Evolutionary conservation across 306 rosid species (phyloP), one percentile per base, ranked within the genome.

Genomic region (Castanopsis chinensis): DNA sequence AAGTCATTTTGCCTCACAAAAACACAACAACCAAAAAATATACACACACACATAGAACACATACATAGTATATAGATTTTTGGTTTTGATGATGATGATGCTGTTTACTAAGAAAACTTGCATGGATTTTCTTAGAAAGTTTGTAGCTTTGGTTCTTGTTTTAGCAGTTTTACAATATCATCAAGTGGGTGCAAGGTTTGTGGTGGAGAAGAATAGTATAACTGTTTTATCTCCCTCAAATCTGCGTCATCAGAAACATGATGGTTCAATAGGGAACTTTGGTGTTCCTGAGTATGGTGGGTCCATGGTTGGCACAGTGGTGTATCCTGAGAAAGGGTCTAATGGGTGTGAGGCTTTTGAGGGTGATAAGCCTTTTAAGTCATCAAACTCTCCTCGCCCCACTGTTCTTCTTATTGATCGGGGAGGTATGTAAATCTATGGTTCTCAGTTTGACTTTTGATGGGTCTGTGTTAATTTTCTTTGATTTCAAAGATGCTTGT

Each of bases 281-380:
- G 99, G 99, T n/a, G 59, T 93, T 59, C 99, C 99, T 0, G 90
- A 92, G 63, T 95, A 95, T 71, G 99, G 99, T 56, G 99, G 97
- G 1, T 95, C 71, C 75, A 71, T 95, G 6, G 79, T 90, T 10
- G 99, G 99, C 13, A 81, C 91, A 17, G 87, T 93, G 17, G 80
- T 86, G 33, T 91, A 95, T 82, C 96, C 99, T 1, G 83, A 80
- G 0, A 85, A 82, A 79, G 88, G 74, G 3, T 37, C 92, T 52
- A 67, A 35, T 30, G 99, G 89, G 0, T 95, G 99, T 33, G 49
- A 83, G 19, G 87, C 85, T 20, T 95, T 92, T 65, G 90, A 90
- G 2, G 96, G 94, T 43, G 93, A 89, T 69, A 92, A 84, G 86
- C 93, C 93, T 41, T 93, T 91, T 79, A 91, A 84, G 72, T 64